These are phyloP conservation scores for Rhododendron ferrugineum DNA, from an alignment of 148 eudicot genomes.

Conservation along the genomic window DNA sequence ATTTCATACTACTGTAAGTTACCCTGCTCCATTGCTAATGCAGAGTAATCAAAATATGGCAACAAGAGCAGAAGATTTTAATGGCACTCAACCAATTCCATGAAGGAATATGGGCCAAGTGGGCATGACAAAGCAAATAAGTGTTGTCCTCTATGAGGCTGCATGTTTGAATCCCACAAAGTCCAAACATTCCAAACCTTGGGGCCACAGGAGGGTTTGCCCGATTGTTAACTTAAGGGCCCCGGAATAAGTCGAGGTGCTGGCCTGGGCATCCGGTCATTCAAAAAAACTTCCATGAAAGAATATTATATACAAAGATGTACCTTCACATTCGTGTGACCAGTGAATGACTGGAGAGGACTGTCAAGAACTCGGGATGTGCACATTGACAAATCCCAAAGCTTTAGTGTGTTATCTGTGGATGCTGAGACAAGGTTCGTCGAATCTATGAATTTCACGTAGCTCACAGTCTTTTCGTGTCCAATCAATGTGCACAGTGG, in stretches of 20 bases:
- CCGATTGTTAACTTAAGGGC: neutral
- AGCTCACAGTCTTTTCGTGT: conserved; percentile 93
- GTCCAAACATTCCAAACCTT: neutral
- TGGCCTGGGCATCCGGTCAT: neutral
- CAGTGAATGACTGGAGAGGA: conserved; percentile 84
- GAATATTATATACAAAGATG: neutral
- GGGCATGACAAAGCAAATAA: neutral
- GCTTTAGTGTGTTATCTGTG: conserved; percentile 85
- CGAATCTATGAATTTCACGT: conserved; percentile 88
- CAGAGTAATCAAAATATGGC: neutral
- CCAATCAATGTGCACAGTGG: conserved; percentile 86
- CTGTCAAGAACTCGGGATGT: conserved; percentile 67
- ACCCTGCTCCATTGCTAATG: neutral
- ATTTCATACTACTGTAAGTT: neutral
- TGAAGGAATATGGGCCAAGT: neutral
- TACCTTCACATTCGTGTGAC: conserved; percentile 94
- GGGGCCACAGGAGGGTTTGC: neutral
- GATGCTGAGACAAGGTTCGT: conserved; percentile 77
- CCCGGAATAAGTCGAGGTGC: neutral
- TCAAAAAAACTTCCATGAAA: neutral
- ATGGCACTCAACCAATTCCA: neutral
- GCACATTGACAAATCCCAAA: conserved; percentile 89
- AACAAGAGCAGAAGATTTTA: neutral
- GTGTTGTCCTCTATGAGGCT: neutral
- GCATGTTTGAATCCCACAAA: neutral